Evolutionary conservation across 805 yeast species (phyloP).

Genomic region (Yarrowia sp.): DNA sequence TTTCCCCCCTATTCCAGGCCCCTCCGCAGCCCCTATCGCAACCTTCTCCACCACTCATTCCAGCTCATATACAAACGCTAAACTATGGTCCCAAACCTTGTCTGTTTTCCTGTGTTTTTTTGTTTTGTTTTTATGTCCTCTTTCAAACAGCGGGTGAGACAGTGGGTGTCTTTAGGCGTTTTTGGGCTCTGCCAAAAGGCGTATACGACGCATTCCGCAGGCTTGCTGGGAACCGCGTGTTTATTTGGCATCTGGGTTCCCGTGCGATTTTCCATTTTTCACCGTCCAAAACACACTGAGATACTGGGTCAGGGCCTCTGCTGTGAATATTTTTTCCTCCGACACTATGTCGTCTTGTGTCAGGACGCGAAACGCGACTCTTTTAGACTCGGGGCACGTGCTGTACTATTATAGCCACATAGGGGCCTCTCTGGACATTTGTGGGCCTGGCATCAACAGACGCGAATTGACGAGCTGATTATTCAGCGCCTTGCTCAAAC

Average conservation of each 20-base stretch:
- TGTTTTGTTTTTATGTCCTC: conserved; percentile 20
- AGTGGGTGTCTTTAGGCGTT: conserved; percentile 7
- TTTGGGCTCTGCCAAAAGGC: neutral
- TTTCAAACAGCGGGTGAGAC: conserved; percentile 23
- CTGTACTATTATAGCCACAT: conserved; percentile 17
- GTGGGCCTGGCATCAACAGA: neutral
- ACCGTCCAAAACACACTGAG: too few relatives aligned
- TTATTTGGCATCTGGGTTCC: too few relatives aligned
- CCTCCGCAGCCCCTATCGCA: too few relatives aligned
- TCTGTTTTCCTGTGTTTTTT: neutral
- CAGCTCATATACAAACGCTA: conserved; percentile 6
- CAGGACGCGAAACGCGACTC: conserved; percentile 24
- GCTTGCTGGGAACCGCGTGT: neutral
- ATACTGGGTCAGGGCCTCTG: too few relatives aligned
- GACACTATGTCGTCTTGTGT: conserved; percentile 15
- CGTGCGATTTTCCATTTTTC: too few relatives aligned
- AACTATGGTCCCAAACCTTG: neutral
- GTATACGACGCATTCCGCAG: conserved; percentile 17
- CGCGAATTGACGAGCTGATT: too few relatives aligned
- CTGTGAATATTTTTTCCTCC: neutral
- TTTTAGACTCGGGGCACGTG: conserved; percentile 3
- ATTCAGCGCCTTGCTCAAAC: too few relatives aligned
- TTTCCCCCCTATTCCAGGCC: too few relatives aligned
- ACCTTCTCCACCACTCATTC: neutral
- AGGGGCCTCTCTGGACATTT: neutral